These are phyloP conservation scores for Claviceps pazoutovae DNA, from an alignment of 2,329 filamentous ascomycete species.

Conservation along the genomic window DNA sequence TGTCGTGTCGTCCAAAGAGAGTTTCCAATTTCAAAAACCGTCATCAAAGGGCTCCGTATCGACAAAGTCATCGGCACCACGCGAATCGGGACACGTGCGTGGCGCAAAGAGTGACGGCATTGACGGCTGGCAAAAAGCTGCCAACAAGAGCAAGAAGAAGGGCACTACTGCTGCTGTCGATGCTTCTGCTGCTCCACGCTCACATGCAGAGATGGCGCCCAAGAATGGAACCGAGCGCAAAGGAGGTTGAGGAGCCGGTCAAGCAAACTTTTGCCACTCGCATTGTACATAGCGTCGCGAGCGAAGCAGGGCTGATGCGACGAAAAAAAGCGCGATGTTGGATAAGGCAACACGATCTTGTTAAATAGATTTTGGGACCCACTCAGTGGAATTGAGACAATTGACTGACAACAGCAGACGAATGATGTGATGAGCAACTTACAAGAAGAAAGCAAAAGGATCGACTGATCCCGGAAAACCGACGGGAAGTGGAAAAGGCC, in stretches of 20 bases:
- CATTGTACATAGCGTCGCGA: not conserved
- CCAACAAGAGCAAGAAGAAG: conserved; percentile 34
- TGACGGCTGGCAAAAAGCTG: conserved; percentile 46
- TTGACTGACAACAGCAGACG: conserved; percentile 2
- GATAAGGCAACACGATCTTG: conserved; percentile 5
- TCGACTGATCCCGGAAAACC: not conserved
- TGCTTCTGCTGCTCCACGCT: conserved; percentile 21
- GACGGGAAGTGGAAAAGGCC: not conserved
- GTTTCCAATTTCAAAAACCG: conserved; percentile 10
- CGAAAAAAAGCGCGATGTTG: conserved; percentile 1
- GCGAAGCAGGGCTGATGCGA: not conserved
- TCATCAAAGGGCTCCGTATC: conserved; percentile 7
- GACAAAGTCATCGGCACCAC: conserved; percentile 24
- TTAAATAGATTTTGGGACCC: conserved; percentile 3
- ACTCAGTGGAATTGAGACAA: not conserved
- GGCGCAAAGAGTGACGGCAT: conserved; percentile 41
- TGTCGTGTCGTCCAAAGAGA: not conserved
- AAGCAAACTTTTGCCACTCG: not conserved
- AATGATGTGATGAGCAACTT: not conserved
- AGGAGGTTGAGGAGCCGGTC: conserved; percentile 27
- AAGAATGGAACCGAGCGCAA: conserved; percentile 48
- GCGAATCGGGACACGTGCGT: conserved; percentile 40
- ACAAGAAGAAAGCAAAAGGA: not conserved
- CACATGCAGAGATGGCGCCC: conserved; percentile 38
- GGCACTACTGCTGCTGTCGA: conserved; percentile 32